Conservation (phyloP, 768 basidiomycete genomes). For the Saitozyma sp. region DNA sequence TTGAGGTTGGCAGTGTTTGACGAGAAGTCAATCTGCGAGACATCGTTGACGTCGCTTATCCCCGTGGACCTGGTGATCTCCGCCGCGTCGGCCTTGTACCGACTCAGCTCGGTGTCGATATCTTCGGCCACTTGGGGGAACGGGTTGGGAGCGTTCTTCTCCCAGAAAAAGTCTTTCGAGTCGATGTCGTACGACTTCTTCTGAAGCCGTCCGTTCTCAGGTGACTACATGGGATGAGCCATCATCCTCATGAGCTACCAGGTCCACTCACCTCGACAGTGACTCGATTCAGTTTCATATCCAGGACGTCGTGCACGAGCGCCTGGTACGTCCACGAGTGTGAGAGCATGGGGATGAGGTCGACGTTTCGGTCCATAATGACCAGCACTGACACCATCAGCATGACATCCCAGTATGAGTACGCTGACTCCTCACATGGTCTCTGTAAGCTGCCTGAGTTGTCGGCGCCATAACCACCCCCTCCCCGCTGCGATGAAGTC, state of each 20-base stretch:
- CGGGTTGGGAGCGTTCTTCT: constrained; percentile 88
- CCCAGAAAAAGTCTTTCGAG: constrained; percentile 99
- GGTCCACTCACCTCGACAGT: constrained; percentile 61
- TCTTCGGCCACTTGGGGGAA: constrained; percentile 99
- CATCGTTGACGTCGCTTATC: constrained; percentile 91
- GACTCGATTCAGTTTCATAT: constrained; percentile 94
- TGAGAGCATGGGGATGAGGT: constrained; percentile 86
- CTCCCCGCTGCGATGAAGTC: constrained; percentile 41
- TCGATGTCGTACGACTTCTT: constrained; percentile 89
- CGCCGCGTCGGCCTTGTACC: constrained; percentile 90
- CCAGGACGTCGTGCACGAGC: constrained; percentile 92
- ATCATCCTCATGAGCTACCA: not conserved
- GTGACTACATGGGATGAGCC: constrained; percentile 52
- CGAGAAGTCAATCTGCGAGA: constrained; percentile 87
- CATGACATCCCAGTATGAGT: not conserved
- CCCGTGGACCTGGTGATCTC: constrained; percentile 96
- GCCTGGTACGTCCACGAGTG: constrained; percentile 99
- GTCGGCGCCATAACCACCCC: constrained; percentile 70
- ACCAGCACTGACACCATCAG: constrained; percentile 67
- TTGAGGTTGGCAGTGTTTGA: constrained; percentile 92
- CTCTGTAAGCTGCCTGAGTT: constrained; percentile 83
- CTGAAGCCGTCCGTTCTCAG: constrained; percentile 60
- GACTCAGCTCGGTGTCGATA: constrained; percentile 85
- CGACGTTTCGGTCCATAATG: constrained; percentile 90
- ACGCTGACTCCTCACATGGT: constrained; percentile 62